A percentile compares a stretch with the other conserved stretches of the same genome.
Evolutionary conservation across 1,139 yeast species (phyloP).

Genomic region (Pneumocystis carinii): DNA sequence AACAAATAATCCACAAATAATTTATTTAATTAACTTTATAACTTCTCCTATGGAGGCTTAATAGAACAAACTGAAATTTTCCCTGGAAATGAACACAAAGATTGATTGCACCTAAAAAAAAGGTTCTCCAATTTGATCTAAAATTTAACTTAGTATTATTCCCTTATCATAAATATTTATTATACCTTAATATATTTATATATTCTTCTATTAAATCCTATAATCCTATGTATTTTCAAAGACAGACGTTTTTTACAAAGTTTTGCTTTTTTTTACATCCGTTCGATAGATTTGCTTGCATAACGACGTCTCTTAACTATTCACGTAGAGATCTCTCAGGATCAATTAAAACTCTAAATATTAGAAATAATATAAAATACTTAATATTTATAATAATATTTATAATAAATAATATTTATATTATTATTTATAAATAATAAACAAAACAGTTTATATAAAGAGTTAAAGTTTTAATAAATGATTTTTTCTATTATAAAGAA

Average conservation of each 20-base stretch:
- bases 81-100: background rate
- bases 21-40: too few relatives aligned
- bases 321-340: too few relatives aligned
- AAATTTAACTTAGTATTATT: background rate
- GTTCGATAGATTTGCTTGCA: too few relatives aligned
- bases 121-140: background rate
- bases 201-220: background rate
- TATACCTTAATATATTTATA: background rate
- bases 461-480: too few relatives aligned
- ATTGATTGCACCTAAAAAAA: background rate
- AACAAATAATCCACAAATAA: too few relatives aligned
- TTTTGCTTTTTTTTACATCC: background rate
- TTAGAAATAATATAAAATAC: too few relatives aligned
- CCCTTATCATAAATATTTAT: background rate
- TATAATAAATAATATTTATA: too few relatives aligned
- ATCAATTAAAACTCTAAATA: too few relatives aligned
- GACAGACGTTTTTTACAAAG: background rate
- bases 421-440: too few relatives aligned
- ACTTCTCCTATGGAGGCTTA: background rate
- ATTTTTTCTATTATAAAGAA: background rate
- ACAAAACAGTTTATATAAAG: too few relatives aligned
- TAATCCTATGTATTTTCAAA: background rate
- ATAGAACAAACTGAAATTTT: background rate
- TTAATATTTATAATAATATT: too few relatives aligned
- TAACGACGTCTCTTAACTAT: too few relatives aligned